phyloP scores from a whole-genome alignment of 257 asterid genomes.

The Scutellaria galericulata region DNA sequence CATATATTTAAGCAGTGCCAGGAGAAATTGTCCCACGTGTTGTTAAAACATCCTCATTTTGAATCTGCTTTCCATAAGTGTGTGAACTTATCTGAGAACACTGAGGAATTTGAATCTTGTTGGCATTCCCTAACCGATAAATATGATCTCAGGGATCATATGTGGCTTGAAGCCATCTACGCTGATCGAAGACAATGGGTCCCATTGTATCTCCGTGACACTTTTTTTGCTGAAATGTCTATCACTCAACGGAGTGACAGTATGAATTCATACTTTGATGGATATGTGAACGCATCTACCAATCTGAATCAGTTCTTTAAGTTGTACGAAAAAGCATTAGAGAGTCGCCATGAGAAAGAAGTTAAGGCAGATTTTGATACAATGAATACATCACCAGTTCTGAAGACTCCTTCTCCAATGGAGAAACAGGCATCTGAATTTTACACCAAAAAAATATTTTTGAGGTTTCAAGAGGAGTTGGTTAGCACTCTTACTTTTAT shows the following conservation, averaged over 20 bases:
- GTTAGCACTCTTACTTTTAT: conserved; percentile 85
- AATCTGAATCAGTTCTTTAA: conserved; percentile 82
- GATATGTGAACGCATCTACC: conserved; percentile 95
- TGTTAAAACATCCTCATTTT: conserved; percentile 74
- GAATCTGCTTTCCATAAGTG: conserved; percentile 88
- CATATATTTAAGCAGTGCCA: conserved; percentile 94
- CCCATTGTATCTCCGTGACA: conserved; percentile 82
- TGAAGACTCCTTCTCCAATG: conserved; percentile 97
- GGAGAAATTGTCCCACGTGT: conserved; percentile 80
- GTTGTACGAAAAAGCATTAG: conserved; percentile 89
- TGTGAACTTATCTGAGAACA: conserved; percentile 79
- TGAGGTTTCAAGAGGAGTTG: conserved; percentile 91
- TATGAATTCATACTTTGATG: conserved; percentile 96
- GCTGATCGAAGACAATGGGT: conserved; percentile 89
- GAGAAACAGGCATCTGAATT: conserved; percentile 96
- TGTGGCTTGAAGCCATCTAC: conserved; percentile 77
- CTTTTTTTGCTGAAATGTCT: conserved; percentile 96
- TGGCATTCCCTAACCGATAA: conserved; percentile 83
- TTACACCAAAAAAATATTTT: conserved; percentile 83
- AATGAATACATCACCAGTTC: conserved; percentile 64
- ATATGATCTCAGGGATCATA: conserved; percentile 72
- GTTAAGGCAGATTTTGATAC: conserved; percentile 95
- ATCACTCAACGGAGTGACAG: conserved; percentile 82
- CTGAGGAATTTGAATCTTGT: conserved; percentile 82
- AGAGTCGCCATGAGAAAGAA: conserved; percentile 98